Evolutionary conservation across 768 basidiomycete species (phyloP), one percentile per base, ranked within the genome.

Genomic region (Hydnomerulius pinastri): DNA sequence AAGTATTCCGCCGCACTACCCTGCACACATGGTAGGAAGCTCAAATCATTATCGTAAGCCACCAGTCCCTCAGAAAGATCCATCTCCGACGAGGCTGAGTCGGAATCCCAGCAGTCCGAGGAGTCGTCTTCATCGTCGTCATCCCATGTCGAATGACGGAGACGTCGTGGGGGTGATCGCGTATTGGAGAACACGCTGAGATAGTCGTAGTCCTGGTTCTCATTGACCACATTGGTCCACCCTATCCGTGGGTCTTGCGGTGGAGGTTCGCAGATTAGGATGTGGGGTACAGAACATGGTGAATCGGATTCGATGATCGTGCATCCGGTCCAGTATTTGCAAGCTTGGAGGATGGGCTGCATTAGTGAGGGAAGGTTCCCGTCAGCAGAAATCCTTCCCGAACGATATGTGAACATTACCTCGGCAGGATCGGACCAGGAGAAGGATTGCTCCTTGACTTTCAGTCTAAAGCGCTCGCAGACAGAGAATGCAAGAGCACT

Each of bases 391-490:
- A 24, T 25, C n/a, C n/a, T 40, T 44, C 12, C 10, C 30, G 18
- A 20, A 9, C 25, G 23, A 18, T 32, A 50, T 17, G 12, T 48
- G 41, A 43, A 21, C 20, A 35, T 38, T 61, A 79, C 80, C 66
- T 77, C 73, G 25, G 77, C 81, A 39, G 78, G 75, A 61, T 84
- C 81, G 23, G 62, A 64, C 81, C 81, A 84, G 33, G 51, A 48
- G 58, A 73, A 81, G 6, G 72, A 66, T 37, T 58, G 63, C 45
- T 80, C 79, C 23, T 2, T 23, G 38, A 21, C 7, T 23, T 20
- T 23, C 25, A 74, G 43, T 44, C 76, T 72, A 50, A 78, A 79
- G 38, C 74, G 75, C 24, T 55, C 54, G 43, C 75, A 70, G 41
- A 75, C 72, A 10, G 55, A 56, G 18, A 48, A 49, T 23, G 77